Evolutionary conservation across 306 rosid species (phyloP).

Genomic region (Lablab purpureus): DNA sequence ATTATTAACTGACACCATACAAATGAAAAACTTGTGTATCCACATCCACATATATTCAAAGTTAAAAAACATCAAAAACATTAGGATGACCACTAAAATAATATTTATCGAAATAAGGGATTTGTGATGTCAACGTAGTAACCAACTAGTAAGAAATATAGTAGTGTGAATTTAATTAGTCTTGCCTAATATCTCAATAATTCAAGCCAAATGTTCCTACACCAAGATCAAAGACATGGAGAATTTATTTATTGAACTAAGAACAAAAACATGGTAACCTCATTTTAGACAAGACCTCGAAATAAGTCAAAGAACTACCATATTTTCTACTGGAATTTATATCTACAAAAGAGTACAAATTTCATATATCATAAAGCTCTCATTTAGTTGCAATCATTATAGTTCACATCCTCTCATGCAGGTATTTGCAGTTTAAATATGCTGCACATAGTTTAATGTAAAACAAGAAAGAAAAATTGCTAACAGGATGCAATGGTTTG

Average conservation of each 20-base stretch:
- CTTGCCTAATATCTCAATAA: background rate
- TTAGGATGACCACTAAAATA: background rate
- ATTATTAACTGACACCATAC: background rate
- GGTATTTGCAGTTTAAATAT: constrained; percentile 12
- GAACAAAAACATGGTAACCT: constrained; percentile 25
- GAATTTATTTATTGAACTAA: constrained; percentile 9
- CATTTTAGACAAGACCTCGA: constrained; percentile 9
- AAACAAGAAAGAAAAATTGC: constrained; percentile 19
- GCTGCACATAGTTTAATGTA: constrained; percentile 7
- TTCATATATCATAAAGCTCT: constrained; percentile 27
- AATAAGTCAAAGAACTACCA: constrained; percentile 30
- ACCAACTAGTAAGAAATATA: constrained; percentile 19
- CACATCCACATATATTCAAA: background rate
- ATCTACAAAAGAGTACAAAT: constrained; percentile 1
- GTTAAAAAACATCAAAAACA: too few relatives aligned
- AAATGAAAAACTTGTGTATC: background rate
- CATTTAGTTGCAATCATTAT: constrained; percentile 12
- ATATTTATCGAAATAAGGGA: background rate
- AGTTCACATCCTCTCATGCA: constrained; percentile 31
- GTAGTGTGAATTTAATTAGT: background rate
- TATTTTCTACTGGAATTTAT: constrained; percentile 14
- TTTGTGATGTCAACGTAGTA: constrained; percentile 8
- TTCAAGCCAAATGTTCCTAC: constrained; percentile 28
- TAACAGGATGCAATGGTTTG: constrained; percentile 16
- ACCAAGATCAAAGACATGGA: background rate